These are phyloP conservation scores for Syzygium syzygioides DNA, from an alignment of 441 rosid species.

Conservation along the genomic window DNA sequence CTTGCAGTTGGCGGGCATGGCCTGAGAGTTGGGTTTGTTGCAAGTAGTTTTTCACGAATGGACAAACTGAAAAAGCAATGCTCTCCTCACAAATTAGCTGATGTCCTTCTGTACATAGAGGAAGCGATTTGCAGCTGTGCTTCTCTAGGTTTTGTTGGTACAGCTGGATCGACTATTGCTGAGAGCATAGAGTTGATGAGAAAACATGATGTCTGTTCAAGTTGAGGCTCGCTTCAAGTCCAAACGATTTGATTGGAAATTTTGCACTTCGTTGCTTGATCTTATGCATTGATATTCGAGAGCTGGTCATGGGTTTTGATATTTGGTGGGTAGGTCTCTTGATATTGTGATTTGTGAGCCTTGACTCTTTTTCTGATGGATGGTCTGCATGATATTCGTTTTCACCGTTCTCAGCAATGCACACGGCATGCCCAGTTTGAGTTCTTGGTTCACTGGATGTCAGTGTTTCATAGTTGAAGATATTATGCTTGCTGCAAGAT, in stretches of 20 bases:
- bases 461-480: neutral
- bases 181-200: conserved; percentile 71
- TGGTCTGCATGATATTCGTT: neutral
- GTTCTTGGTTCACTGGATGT: neutral
- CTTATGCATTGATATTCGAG: neutral
- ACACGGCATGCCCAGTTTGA: neutral
- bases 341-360: neutral
- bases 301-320: neutral
- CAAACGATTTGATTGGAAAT: neutral
- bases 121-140: conserved; percentile 90
- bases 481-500: neutral
- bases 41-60: conserved; percentile 16
- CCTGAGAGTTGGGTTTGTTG: conserved; percentile 33
- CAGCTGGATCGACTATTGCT: conserved; percentile 91
- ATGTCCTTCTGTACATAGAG: conserved; percentile 64
- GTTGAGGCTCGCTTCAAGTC: conserved; percentile 1
- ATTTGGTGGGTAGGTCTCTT: neutral
- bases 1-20: conserved; percentile 43
- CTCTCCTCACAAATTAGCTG: conserved; percentile 27
- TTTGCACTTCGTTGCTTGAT: neutral
- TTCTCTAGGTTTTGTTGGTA: conserved; percentile 80
- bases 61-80: conserved; percentile 33
- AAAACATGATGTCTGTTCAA: conserved; percentile 46
- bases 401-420: neutral
- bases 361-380: neutral